These are phyloP conservation scores for Lodderomyces metapsilosis DNA, from an alignment of 1,139 yeast genomes.

Conservation along the genomic window DNA sequence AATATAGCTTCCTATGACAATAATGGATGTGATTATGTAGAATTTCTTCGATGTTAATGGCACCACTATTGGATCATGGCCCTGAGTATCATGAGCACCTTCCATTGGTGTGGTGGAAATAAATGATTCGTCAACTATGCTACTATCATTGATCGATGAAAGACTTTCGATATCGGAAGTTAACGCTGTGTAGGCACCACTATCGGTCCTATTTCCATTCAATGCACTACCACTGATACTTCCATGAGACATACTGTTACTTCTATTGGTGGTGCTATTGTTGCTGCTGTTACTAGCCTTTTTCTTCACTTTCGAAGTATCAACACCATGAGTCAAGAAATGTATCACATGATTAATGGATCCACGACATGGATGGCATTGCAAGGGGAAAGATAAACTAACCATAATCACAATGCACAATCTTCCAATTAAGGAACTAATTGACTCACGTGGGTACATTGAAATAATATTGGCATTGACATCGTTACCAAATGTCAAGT, in stretches of 20 bases:
- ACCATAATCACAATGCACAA: constrained; percentile 70
- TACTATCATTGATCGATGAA: constrained; percentile 13
- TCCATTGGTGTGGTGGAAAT: constrained; percentile 49
- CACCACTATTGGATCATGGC: constrained; percentile 50
- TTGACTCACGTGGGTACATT: constrained; percentile 59
- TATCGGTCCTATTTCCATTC: constrained; percentile 3
- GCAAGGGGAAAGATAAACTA: constrained; percentile 67
- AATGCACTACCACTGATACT: constrained; percentile 1
- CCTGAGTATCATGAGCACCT: constrained; percentile 51
- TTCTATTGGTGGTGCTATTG: neutral
- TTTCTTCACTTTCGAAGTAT: constrained; percentile 16
- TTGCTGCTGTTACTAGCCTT: neutral
- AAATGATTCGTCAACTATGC: constrained; percentile 34
- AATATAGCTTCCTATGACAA: constrained; percentile 61
- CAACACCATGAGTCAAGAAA: constrained; percentile 39
- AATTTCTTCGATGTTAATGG: constrained; percentile 55
- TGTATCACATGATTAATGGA: constrained; percentile 68
- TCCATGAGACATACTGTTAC: neutral
- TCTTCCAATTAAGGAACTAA: constrained; percentile 65
- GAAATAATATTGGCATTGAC: constrained; percentile 70
- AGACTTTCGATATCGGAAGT: constrained; percentile 23
- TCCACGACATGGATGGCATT: constrained; percentile 77
- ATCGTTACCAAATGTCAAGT: constrained; percentile 77
- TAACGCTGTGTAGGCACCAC: constrained; percentile 18
- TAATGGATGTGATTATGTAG: constrained; percentile 60